Evolutionary conservation across 2,329 filamentous ascomycete genomes (phyloP).

Genomic region (Ampelomyces quisqualis): DNA sequence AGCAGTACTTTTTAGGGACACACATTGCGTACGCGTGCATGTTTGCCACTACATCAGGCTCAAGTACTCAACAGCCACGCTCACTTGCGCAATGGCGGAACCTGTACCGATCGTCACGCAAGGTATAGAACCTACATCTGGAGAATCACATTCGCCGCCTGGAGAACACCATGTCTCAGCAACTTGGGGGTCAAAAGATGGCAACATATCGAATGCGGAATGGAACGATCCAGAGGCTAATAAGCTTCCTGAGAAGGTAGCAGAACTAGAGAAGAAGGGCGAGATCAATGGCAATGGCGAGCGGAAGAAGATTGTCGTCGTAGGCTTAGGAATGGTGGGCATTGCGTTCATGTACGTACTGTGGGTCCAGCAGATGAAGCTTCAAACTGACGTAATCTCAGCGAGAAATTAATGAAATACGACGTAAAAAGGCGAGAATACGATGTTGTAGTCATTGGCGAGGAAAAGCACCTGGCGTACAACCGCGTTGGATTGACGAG

Average conservation of each 20-base stretch:
- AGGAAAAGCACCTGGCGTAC: slow-evolving; percentile 84
- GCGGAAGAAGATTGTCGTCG: slow-evolving; percentile 73
- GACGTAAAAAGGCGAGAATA: slow-evolving; percentile 75
- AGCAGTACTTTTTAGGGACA: background rate
- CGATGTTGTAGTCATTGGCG: slow-evolving; percentile 80
- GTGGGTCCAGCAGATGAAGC: background rate
- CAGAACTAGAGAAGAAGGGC: slow-evolving; percentile 25
- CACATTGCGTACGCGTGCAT: too few species aligned
- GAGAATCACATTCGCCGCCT: slow-evolving; percentile 33
- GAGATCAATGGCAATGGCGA: slow-evolving; percentile 29
- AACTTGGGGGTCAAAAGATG: slow-evolving; percentile 31
- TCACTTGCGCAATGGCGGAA: slow-evolving; percentile 20
- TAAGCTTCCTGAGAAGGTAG: slow-evolving; percentile 47
- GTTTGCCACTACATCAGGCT: too few species aligned
- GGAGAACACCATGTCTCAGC: slow-evolving; percentile 22
- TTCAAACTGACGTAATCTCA: slow-evolving; percentile 40
- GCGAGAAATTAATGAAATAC: slow-evolving; percentile 85
- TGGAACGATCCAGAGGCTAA: slow-evolving; percentile 52
- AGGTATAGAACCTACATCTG: slow-evolving; percentile 37
- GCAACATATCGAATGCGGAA: slow-evolving; percentile 47
- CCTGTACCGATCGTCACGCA: slow-evolving; percentile 32
- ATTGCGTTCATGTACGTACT: slow-evolving; percentile 73
- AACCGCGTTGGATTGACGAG: slow-evolving; percentile 87
- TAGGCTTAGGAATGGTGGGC: slow-evolving; percentile 89
- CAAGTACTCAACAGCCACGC: too few species aligned